Base-by-base conservation (phyloP, 2,329 filamentous ascomycete genomes). In the Aspergillus felis region DNA sequence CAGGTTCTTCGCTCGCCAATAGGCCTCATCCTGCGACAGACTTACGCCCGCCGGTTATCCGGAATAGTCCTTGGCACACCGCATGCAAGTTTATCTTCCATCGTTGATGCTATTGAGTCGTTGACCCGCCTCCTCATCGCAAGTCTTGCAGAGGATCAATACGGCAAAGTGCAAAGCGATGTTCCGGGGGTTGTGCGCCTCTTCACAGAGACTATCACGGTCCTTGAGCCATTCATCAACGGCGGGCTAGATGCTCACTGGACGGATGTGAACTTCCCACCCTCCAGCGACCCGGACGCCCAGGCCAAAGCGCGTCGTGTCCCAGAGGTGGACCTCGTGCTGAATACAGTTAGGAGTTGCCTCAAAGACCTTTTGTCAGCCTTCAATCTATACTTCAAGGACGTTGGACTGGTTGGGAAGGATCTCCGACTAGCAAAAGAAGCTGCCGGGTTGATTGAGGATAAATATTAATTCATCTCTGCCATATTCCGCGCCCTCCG, bases 131-230 rank as follows among this genome's bases (percentile, higher is more conserved):
- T 97, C 28, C 84, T 90, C 0, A 82, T 91, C 3, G 83, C 84
- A 60, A 93, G 89, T 72, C 76, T 97, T 54, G 78, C 79, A 3
- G 92, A 97, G 73, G 93, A 97, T 71, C 82, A 83, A 50, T 94
- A 87, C 68, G 93, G 93, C 14, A 89, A 90, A 64, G 93, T 95
- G n/a, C 88, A 95, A 63, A 82, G 86, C 47, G 90, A 94, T 62
- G 86, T 97, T 2, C 85, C 89, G 1, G 77, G 76, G 51, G 87
- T 96, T 56, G 84, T 97, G 52, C 84, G 88, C 50, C 84, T 86
- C 1, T 84, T 95, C 59, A 92, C 90, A 0, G 69, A 71, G 48
- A 86, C 89, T 0, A 86, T 92, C 56, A 81, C 78, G 55, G 85
- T 85, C 63, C 77, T 96, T 3, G 88, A 96, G 66, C 76, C 71